These are phyloP conservation scores for Podaxis mareebaensis DNA, from an alignment of 768 basidiomycete species.

Conservation along the genomic window DNA sequence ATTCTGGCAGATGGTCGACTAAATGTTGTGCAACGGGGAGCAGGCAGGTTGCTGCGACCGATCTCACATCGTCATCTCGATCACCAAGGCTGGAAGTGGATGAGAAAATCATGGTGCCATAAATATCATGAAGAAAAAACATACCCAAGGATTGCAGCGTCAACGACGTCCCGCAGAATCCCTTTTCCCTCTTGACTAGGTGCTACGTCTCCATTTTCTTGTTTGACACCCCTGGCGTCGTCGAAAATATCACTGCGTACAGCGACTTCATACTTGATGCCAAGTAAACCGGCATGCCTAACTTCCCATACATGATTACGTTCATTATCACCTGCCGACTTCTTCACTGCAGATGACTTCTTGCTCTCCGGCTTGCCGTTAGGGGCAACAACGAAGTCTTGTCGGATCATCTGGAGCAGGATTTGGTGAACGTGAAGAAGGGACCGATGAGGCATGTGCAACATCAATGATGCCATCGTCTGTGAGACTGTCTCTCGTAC, in stretches of 20 bases:
- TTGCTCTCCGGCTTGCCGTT: slow-evolving; percentile 26
- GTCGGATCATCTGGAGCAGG: slow-evolving; percentile 91
- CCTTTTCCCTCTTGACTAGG: slow-evolving; percentile 44
- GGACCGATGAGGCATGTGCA: slow-evolving; percentile 84
- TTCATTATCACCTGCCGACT: slow-evolving; percentile 31
- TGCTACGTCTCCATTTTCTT: slow-evolving; percentile 37
- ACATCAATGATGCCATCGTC: slow-evolving; percentile 83
- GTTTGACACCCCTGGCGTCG: slow-evolving; percentile 26
- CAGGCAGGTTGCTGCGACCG: slow-evolving; percentile 91
- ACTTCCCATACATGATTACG: slow-evolving; percentile 90
- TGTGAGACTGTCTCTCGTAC: slow-evolving; percentile 96
- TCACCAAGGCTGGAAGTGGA: slow-evolving; percentile 68
- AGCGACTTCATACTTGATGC: slow-evolving; percentile 97
- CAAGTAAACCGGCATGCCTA: slow-evolving; percentile 94
- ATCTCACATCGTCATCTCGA: slow-evolving; percentile 93
- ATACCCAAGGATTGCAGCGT: slow-evolving; percentile 90
- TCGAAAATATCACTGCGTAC: slow-evolving; percentile 85
- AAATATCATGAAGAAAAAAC: slow-evolving; percentile 25
- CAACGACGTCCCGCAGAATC: slow-evolving; percentile 80
- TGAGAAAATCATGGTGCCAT: slow-evolving; percentile 3
- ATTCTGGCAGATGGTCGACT: slow-evolving; percentile 71
- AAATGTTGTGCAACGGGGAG: slow-evolving; percentile 84
- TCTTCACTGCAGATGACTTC: slow-evolving; percentile 2
- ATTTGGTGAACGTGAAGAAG: slow-evolving; percentile 80
- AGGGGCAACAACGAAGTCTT: slow-evolving; percentile 63